Conservation (phyloP, 2,329 filamentous ascomycete species). For the Diaporthe citri region DNA sequence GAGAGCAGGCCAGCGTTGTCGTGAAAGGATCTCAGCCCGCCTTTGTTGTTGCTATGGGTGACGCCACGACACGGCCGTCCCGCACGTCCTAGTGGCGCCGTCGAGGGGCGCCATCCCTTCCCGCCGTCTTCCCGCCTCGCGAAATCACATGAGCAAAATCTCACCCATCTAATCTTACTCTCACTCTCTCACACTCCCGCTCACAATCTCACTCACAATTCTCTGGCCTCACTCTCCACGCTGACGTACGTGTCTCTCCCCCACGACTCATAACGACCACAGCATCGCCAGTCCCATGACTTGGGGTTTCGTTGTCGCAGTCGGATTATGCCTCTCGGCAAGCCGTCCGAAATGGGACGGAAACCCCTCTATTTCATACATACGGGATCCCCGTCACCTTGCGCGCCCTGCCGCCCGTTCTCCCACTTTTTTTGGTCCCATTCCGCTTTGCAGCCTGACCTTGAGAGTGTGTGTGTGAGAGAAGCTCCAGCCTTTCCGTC, state of each 20-base stretch:
- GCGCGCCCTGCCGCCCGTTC: neutral
- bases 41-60: conserved; percentile 10
- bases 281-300: conserved; percentile 7
- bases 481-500: conserved; percentile 22
- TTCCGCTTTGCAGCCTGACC: conserved; percentile 35
- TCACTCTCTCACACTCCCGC: neutral
- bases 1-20: neutral
- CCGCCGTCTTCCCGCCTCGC: conserved; percentile 10
- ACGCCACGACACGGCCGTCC: conserved; percentile 31
- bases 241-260: neutral
- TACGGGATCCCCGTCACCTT: conserved; percentile 5
- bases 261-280: neutral
- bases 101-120: conserved; percentile 22
- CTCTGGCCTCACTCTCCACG: neutral
- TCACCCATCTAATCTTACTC: neutral
- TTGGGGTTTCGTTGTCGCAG: neutral
- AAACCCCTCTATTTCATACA: conserved; percentile 13
- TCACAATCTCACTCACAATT: neutral
- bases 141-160: conserved; percentile 32
- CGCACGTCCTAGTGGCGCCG: conserved; percentile 30
- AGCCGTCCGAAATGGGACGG: conserved; percentile 23
- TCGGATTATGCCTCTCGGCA: conserved; percentile 23
- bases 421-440: neutral
- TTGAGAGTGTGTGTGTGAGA: neutral
- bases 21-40: neutral